Base-by-base conservation (phyloP, 345 rosid species). In the Nasturtium officinale region DNA sequence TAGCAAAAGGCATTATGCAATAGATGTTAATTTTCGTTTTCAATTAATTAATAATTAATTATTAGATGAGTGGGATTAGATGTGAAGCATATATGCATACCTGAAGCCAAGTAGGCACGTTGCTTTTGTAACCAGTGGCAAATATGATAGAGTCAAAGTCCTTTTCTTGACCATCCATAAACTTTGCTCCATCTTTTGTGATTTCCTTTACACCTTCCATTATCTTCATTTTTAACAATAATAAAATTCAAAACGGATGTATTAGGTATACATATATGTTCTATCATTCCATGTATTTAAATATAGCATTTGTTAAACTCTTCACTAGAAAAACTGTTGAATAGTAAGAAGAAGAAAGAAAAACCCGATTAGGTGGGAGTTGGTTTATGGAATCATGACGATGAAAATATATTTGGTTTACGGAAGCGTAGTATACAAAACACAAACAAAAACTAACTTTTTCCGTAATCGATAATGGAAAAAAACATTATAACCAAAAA, bases 61-160 rank as follows among this genome's bases (percentile, higher is more conserved):
- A 42, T 11, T 23, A 61, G 26, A 25, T 53, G 20, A 61, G 57
- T 61, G 67, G 63, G 29, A 40, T 29, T 42, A 75, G 23, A 60
- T 61, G 7, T 21, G 52, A 51, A 38, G 61, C 16, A 38, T 21
- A 28, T 9, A 20, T 35, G 25, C 20, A 65, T 79, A 94, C 98
- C 96, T 84, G 82, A 73, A 94, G 94, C 98, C 98, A 94, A 82
- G 79, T 70, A 63, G 96, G 91, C 32, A 94, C 98, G 10, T 83
- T 94, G 83, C 98, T 94, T 77, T 80, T 87, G 79, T 89, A 94
- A 16, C 98, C 98, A 28, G 98, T 94, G 45, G 98, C 98, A 33
- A 94, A 75, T 30, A 94, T 85, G 68, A 94, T 82, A 15, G 97
- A 75, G 81, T 89, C 96, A 64, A 94, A 83, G 55, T 79, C 84